A percentile compares a stretch with the other conserved stretches of the same genome.
phyloP scores from a whole-genome alignment of 352 stramenopile genomes.

The Phytophthora chlamydospora region DNA sequence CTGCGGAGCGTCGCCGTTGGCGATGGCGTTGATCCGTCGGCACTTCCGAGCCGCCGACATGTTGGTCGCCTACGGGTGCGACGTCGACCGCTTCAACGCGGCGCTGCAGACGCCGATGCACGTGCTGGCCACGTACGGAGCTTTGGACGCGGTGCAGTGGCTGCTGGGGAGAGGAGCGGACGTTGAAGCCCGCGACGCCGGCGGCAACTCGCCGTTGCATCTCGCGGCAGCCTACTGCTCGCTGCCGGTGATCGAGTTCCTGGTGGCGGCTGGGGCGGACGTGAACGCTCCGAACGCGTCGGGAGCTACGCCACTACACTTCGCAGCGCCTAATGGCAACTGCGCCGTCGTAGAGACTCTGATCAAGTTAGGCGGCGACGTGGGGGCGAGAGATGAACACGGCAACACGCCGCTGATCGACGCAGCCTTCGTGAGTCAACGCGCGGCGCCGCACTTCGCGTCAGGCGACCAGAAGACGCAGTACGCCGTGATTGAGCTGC shows the following conservation, averaged over 20 bases:
- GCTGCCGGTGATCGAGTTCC: slow-evolving; percentile 9
- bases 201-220: slow-evolving; percentile 47
- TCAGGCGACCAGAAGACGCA: slow-evolving; percentile 40
- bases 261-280: slow-evolving; percentile 33
- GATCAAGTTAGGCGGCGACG: slow-evolving; percentile 32
- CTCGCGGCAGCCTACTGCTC: slow-evolving; percentile 45
- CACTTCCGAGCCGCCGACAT: slow-evolving; percentile 24
- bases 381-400: slow-evolving; percentile 31
- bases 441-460: slow-evolving; percentile 34
- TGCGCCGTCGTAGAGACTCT: slow-evolving; percentile 31
- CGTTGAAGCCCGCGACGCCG: slow-evolving; percentile 34
- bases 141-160: slow-evolving; percentile 26
- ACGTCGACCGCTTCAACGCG: slow-evolving; percentile 31
- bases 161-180: slow-evolving; percentile 41
- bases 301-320: slow-evolving; percentile 37
- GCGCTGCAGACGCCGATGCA: slow-evolving; percentile 41
- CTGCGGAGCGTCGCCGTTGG: slow-evolving; percentile 16
- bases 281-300: slow-evolving; percentile 36
- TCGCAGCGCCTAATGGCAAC: slow-evolving; percentile 45
- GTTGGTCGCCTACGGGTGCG: slow-evolving; percentile 35
- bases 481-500: slow-evolving; percentile 27
- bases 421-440: slow-evolving; percentile 44
- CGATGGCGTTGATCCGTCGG: slow-evolving; percentile 22
- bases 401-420: slow-evolving; percentile 48
- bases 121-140: slow-evolving; percentile 38